phyloP scores from a whole-genome alignment of 805 yeast species.

The Starmerella floris region DNA sequence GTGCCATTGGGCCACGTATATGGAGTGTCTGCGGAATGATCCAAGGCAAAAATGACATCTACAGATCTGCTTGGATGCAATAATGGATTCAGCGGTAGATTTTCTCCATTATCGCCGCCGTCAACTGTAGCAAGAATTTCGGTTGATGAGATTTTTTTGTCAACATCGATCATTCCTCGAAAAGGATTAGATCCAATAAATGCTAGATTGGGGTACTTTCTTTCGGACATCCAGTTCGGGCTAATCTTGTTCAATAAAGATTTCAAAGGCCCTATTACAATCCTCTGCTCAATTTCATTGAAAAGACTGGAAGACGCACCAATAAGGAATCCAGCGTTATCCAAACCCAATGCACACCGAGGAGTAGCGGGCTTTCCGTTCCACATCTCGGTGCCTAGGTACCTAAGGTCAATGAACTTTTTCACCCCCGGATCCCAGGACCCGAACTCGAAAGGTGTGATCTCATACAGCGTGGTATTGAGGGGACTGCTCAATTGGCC shows the following conservation, averaged over 20 bases:
- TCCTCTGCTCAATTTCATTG: constrained; percentile 47
- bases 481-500: neutral
- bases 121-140: constrained; percentile 43
- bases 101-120: constrained; percentile 70
- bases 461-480: constrained; percentile 50
- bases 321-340: constrained; percentile 67
- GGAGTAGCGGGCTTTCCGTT: constrained; percentile 42
- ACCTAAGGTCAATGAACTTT: constrained; percentile 52
- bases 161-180: constrained; percentile 21
- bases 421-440: constrained; percentile 72
- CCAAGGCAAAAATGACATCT: constrained; percentile 47
- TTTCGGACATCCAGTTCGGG: neutral
- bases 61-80: constrained; percentile 44
- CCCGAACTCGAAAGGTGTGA: constrained; percentile 59
- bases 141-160: neutral
- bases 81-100: constrained; percentile 54
- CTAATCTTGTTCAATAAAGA: constrained; percentile 27
- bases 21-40: constrained; percentile 26
- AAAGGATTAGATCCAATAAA: constrained; percentile 62
- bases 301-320: constrained; percentile 77
- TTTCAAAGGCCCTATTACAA: constrained; percentile 27
- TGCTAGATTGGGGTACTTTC: constrained; percentile 40
- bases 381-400: constrained; percentile 51
- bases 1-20: constrained; percentile 29
- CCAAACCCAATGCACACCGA: constrained; percentile 54